Percentiles rank a stretch among this genome's conserved stretches.
Evolutionary conservation across 805 yeast genomes (phyloP).

Genomic region (Teunomyces funiuensis): DNA sequence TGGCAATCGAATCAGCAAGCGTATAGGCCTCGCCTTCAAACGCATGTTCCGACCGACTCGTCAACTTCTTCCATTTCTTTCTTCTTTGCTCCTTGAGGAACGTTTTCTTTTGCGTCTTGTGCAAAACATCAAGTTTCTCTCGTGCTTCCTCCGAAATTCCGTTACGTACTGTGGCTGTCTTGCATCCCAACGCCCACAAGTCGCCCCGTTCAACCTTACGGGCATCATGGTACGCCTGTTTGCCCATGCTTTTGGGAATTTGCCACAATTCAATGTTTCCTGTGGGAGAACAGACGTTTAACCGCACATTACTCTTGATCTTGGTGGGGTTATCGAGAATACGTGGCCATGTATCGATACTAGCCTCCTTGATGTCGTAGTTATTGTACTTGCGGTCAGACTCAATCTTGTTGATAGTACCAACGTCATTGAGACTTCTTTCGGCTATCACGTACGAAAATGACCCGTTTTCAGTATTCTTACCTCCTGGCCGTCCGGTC

Average conservation of each 20-base stretch:
- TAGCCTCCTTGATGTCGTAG: constrained; percentile 27
- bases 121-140: constrained; percentile 34
- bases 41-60: constrained; percentile 23
- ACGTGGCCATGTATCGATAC: constrained; percentile 57
- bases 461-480: constrained; percentile 66
- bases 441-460: constrained; percentile 74
- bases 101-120: constrained; percentile 40
- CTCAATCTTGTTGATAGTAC: constrained; percentile 43
- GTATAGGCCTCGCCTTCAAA: constrained; percentile 28
- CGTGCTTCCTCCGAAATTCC: constrained; percentile 28
- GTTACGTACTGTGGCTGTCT: constrained; percentile 33
- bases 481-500: constrained; percentile 75
- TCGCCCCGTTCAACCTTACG: constrained; percentile 85
- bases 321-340: constrained; percentile 70
- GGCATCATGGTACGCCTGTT: constrained; percentile 83
- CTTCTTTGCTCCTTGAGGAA: constrained; percentile 35
- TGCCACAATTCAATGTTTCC: constrained; percentile 88
- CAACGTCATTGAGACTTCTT: constrained; percentile 49
- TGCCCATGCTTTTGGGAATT: constrained; percentile 73
- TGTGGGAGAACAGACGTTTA: constrained; percentile 75
- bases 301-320: constrained; percentile 76
- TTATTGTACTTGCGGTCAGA: constrained; percentile 29
- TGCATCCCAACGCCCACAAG: constrained; percentile 64
- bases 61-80: constrained; percentile 33
- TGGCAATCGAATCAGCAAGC: constrained; percentile 28